Evolutionary conservation across 106 monocot genomes (phyloP).

Genomic region (Dioscorea dumetorum): DNA sequence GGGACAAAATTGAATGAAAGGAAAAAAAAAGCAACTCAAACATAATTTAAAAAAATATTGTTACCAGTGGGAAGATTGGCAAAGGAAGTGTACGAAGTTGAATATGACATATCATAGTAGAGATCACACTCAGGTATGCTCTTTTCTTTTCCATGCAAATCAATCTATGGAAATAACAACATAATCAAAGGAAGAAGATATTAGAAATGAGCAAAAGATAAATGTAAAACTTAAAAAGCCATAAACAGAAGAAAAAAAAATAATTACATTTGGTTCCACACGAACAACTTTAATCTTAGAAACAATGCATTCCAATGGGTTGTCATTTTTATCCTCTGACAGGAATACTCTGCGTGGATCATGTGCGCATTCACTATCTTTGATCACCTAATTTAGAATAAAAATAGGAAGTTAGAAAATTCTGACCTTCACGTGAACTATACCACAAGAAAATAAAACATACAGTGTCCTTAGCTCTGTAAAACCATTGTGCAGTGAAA

Average conservation of each 20-base stretch:
- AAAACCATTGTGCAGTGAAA: slow-evolving; percentile 43
- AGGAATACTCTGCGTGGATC: slow-evolving; percentile 29
- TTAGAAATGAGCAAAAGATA: background rate
- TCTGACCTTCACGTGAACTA: no score
- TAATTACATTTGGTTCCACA: slow-evolving; percentile 29
- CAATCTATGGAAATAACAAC: slow-evolving; percentile 11
- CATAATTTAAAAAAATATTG: background rate
- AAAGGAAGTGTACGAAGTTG: slow-evolving; percentile 45
- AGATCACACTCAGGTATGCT: slow-evolving; percentile 15
- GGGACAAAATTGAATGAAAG: background rate
- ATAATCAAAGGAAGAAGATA: background rate
- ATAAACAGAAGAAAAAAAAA: background rate
- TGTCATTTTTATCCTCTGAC: slow-evolving; percentile 41
- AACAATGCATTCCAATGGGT: slow-evolving; percentile 27
- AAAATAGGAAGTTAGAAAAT: background rate
- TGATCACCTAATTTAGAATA: slow-evolving; percentile 13
- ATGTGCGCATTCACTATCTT: slow-evolving; percentile 7
- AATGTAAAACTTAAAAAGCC: background rate
- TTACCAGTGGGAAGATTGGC: slow-evolving; percentile 31
- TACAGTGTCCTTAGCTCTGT: slow-evolving; percentile 35
- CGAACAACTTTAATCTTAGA: slow-evolving; percentile 25
- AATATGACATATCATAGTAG: slow-evolving; percentile 35
- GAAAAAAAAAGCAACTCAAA: background rate
- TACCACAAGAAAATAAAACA: background rate
- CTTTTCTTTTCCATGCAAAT: slow-evolving; percentile 10